Evolutionary conservation across 139 green algal genomes (phyloP), one percentile per base, ranked within the genome.

Genomic region (Micractinium conductrix): DNA sequence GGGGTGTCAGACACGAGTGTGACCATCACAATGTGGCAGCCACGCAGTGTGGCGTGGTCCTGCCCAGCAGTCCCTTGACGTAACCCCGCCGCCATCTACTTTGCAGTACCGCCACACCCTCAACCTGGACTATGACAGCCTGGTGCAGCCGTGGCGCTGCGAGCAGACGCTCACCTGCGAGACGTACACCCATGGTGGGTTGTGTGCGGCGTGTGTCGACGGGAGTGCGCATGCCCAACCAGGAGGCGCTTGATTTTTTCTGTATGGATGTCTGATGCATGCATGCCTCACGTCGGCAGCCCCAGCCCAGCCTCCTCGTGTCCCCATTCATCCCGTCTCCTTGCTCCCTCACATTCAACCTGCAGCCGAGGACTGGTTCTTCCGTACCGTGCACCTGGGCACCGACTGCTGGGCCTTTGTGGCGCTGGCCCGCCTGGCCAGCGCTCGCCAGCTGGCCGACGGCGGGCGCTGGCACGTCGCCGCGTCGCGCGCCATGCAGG

Each of bases 371-470:
- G 89, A 93, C 81, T 93, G 89, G 40, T 93, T 93, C 87, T 93
- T 93, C 85, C 72, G 89, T 53, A 86, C 85, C 12, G 44, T 93
- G 24, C 89, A 93, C 83, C 69, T 93, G 73, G 82, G 82, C 30
- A 92, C 82, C 19, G 89, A 93, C 72, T 93, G 89, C 85, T 93
- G 89, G 89, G 81, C 83, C 10, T 88, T 88, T n/a, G 53, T 91
- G 5, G 89, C 86, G 1, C 79, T 84, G 17, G 38, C 73, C 0
- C 76, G 78, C 35, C 9, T 88, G 35, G 42, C 30, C 33, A 79
- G 53, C 24, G 85, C 87, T 5, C 63, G 89, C 87, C 74, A 93
- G 38, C 62, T 88, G 62, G 89, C 87, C 0, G 60, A 86, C 1
- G 87, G 87, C 0, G 75, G 83, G 38, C 71, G 70, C n/a, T 89